These are phyloP conservation scores for Sanghuangporus sanghuang DNA, from an alignment of 1,284 basidiomycete species.

Conservation along the genomic window DNA sequence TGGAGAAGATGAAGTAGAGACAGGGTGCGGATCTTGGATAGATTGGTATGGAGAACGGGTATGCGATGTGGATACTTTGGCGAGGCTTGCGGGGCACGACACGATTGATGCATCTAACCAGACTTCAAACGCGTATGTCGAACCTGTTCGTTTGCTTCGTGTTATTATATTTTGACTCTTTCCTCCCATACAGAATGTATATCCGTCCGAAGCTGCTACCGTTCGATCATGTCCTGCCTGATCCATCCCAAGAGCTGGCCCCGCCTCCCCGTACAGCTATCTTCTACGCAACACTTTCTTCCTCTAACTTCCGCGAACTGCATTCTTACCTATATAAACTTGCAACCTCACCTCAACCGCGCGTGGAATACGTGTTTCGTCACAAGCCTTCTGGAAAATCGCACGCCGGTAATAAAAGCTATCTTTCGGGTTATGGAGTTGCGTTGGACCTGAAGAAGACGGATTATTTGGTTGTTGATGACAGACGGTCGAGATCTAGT, in stretches of 20 bases:
- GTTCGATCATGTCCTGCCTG: slow-evolving; percentile 66
- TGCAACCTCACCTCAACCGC: slow-evolving; percentile 37
- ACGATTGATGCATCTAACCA: slow-evolving; percentile 35
- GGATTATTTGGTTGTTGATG: slow-evolving; percentile 93
- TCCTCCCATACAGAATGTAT: not conserved
- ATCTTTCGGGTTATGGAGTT: slow-evolving; percentile 87
- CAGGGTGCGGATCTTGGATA: slow-evolving; percentile 75
- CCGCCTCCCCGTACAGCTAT: slow-evolving; percentile 57
- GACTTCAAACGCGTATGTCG: slow-evolving; percentile 22
- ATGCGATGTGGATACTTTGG: slow-evolving; percentile 65
- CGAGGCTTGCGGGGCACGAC: slow-evolving; percentile 51
- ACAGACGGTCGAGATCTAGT: slow-evolving; percentile 44
- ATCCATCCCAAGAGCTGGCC: slow-evolving; percentile 34
- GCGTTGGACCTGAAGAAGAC: slow-evolving; percentile 93
- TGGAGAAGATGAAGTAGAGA: slow-evolving; percentile 20
- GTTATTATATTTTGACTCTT: not conserved
- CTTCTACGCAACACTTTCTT: slow-evolving; percentile 62
- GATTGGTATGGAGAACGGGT: slow-evolving; percentile 80
- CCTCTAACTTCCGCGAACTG: slow-evolving; percentile 59
- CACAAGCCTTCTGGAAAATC: slow-evolving; percentile 44
- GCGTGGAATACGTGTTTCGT: slow-evolving; percentile 72
- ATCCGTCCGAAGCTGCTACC: slow-evolving; percentile 47
- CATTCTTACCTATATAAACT: slow-evolving; percentile 58
- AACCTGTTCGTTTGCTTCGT: not conserved
- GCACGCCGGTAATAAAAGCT: slow-evolving; percentile 29